phyloP scores from a whole-genome alignment of 352 stramenopile species.

The Pythium oligandrum region DNA sequence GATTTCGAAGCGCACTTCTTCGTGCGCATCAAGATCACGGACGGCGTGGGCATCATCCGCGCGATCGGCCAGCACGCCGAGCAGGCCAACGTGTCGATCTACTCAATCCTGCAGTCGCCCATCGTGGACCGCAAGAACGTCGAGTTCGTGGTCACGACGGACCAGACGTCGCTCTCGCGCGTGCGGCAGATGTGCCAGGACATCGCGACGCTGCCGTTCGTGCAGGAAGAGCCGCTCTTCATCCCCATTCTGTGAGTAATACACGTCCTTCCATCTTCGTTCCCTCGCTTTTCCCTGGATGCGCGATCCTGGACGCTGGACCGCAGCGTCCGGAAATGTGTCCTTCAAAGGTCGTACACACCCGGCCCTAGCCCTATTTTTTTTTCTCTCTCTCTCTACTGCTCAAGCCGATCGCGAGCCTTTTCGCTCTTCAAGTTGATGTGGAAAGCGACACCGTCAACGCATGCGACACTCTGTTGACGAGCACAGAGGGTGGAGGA shows the following conservation, averaged over 20 bases:
- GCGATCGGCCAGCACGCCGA: constrained; percentile 93
- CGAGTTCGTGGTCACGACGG: constrained; percentile 95
- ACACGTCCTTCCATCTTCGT: too few relatives aligned
- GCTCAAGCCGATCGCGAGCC: too few relatives aligned
- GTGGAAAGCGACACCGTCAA: too few relatives aligned
- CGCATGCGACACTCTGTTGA: too few relatives aligned
- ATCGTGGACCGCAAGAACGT: constrained; percentile 91
- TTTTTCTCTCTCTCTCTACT: too few relatives aligned
- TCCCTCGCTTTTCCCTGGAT: too few relatives aligned
- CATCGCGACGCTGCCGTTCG: constrained; percentile 86
- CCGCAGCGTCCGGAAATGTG: too few relatives aligned
- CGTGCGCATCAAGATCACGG: constrained; percentile 92
- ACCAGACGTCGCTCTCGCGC: constrained; percentile 85
- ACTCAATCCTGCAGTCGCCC: constrained; percentile 96
- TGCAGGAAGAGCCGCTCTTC: constrained; percentile 77
- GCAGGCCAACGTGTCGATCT: constrained; percentile 94
- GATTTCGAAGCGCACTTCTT: constrained; percentile 95
- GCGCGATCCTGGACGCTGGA: too few relatives aligned
- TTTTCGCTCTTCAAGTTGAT: too few relatives aligned
- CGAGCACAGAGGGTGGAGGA: too few relatives aligned
- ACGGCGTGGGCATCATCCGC: constrained; percentile 93
- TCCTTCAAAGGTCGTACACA: too few relatives aligned
- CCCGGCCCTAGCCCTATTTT: too few relatives aligned
- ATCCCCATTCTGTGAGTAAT: constrained; percentile 54
- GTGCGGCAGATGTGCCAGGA: constrained; percentile 88